Conservation (phyloP, 2,329 filamentous ascomycete genomes). For the Aspergillus udagawae region DNA sequence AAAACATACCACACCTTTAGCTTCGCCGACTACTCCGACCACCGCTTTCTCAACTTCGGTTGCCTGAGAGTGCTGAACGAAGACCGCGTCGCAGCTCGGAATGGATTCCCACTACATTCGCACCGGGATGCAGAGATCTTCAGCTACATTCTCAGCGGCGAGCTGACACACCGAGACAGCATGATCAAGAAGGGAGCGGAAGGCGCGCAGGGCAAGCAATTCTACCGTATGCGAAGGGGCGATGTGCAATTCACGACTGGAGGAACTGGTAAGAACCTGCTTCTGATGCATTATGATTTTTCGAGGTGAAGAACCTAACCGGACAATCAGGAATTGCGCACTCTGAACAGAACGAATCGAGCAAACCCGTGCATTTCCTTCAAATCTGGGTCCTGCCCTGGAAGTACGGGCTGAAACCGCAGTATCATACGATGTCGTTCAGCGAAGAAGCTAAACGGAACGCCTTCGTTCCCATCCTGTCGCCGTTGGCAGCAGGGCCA, state of each 20-base stretch:
- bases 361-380: conserved; percentile 71
- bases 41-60: conserved; percentile 65
- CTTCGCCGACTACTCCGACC: conserved; percentile 70
- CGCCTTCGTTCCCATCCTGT: conserved; percentile 70
- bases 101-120: conserved; percentile 78
- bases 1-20: conserved; percentile 84
- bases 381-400: conserved; percentile 87
- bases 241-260: conserved; percentile 89
- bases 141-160: conserved; percentile 78
- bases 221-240: conserved; percentile 68
- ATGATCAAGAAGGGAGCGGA: conserved; percentile 70
- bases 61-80: conserved; percentile 82
- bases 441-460: conserved; percentile 68
- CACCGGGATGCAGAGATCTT: conserved; percentile 90
- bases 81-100: conserved; percentile 70
- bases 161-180: conserved; percentile 81
- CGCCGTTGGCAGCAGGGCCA: conserved; percentile 64
- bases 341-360: conserved; percentile 76
- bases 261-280: conserved; percentile 57
- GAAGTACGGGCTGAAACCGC: conserved; percentile 65
- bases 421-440: conserved; percentile 73
- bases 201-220: conserved; percentile 57
- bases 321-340: conserved; percentile 61
- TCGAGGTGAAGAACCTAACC: background rate
- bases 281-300: background rate